Evolutionary conservation across 169 alveolate genomes (phyloP), one percentile per base, ranked within the genome.

Genomic region (Cystoisospora suis): DNA sequence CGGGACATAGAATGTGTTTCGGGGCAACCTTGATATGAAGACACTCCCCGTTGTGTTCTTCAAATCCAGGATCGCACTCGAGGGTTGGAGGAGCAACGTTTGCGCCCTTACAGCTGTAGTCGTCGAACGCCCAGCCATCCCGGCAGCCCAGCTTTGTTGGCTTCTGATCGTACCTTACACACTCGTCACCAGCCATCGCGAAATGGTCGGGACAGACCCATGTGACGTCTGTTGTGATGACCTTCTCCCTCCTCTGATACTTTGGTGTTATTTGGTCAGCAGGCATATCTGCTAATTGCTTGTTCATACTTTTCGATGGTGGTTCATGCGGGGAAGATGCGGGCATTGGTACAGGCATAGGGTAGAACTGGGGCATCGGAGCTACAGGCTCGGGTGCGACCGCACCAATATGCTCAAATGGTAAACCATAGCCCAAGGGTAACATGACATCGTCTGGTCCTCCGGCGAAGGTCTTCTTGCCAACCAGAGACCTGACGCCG

Each of bases 111-210:
- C 90, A 86, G 85, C 65, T 32, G 58, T 20, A 5, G 46, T 69
- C 90, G n/a, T 2, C 86, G 47, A 65, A 86, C 1, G 46, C 27
- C 90, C 90, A 86, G 6, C 90, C 90, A 32, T 86, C 90, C 15
- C 65, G 81, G 34, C 90, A 86, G 44, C 90, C 90, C 1, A 86
- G 47, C 61, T 86, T 86, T 36, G 69, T 65, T 36, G 79, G 90
- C 42, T 86, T 86, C 81, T 86, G 90, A 70, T 86, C 90, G 61
- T 34, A 49, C 75, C n/a, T 86, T 46, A 86, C 75, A 36, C 90
- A 86, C 12, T 86, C 85, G 29, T 86, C 81, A 17, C 90, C 90
- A 20, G 90, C 45, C 61, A 17, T 32, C 5, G 87, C 9, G 53
- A 86, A 86, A 0, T 36, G 47, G 20, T 56, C 87, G 4, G 90